phyloP scores from a whole-genome alignment of 2,329 filamentous ascomycete genomes.

The Microsporum canis region DNA sequence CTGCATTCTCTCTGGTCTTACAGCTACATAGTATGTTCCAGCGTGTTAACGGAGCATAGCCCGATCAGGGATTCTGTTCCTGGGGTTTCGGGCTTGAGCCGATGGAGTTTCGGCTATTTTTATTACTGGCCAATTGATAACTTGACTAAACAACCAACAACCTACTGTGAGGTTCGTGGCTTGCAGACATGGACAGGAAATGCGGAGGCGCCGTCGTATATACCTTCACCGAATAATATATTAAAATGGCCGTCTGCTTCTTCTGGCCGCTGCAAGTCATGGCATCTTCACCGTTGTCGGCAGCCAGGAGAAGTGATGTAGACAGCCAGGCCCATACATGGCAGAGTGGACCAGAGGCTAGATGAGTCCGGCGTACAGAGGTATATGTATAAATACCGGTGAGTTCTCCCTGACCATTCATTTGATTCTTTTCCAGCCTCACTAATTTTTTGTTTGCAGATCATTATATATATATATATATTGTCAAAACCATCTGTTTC shows the following conservation, averaged over 20 bases:
- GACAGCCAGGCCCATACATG: not conserved
- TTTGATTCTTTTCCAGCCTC: not conserved
- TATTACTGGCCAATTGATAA: too few relatives aligned
- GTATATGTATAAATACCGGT: not conserved
- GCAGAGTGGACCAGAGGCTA: not conserved
- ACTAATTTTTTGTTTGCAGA: not conserved
- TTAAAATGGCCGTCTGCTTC: not conserved
- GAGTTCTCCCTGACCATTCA: not conserved
- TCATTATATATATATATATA: not conserved
- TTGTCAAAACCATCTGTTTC: not conserved
- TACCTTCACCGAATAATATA: not conserved
- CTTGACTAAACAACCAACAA: not conserved
- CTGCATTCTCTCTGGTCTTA: too few relatives aligned
- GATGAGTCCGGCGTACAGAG: not conserved
- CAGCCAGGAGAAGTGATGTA: not conserved
- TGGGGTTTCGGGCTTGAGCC: not conserved
- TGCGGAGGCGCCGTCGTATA: not conserved
- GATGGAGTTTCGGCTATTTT: not conserved
- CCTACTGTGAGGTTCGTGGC: not conserved
- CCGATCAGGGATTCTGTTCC: not conserved
- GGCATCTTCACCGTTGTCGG: not conserved
- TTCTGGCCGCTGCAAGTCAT: not conserved
- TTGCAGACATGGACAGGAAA: not conserved
- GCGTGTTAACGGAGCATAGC: not conserved
- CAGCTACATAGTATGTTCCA: too few relatives aligned